Percentiles rank a stretch among this genome's conserved stretches.
These are phyloP conservation scores for Coniella lustricola DNA, from an alignment of 2,329 filamentous ascomycete species.

Conservation along the genomic window DNA sequence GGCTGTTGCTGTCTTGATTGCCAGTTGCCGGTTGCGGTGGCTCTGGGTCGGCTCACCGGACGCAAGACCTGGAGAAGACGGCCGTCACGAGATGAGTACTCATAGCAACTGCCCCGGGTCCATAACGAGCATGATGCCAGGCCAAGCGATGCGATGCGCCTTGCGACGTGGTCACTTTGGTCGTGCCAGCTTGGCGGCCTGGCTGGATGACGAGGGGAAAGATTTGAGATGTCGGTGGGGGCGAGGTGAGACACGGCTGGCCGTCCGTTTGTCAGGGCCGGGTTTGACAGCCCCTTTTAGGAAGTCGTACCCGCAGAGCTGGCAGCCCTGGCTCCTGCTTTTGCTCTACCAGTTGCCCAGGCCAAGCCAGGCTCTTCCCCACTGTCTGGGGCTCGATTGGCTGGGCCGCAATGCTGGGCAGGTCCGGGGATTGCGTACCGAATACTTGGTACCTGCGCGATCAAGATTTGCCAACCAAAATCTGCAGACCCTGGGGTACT, in stretches of 20 bases:
- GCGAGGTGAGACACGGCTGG: neutral
- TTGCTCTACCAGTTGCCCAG: neutral
- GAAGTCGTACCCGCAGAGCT: constrained; percentile 1
- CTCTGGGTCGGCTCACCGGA: no score
- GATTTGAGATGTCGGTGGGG: neutral
- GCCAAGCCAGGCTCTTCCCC: neutral
- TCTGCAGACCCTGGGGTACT: no score
- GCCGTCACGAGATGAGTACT: constrained; percentile 5
- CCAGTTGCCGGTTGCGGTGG: no score
- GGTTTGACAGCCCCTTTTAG: neutral
- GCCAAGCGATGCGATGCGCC: neutral
- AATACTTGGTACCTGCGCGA: no score
- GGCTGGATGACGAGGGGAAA: neutral
- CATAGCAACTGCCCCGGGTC: neutral
- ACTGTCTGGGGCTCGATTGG: neutral
- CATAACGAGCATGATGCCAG: neutral
- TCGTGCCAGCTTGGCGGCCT: no score
- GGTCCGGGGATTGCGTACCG: no score
- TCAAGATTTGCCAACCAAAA: no score
- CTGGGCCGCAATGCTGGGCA: no score
- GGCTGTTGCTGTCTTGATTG: no score
- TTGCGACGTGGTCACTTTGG: no score
- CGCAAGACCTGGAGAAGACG: neutral
- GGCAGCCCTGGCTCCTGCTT: neutral
- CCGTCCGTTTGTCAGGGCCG: neutral